These are phyloP conservation scores for Aspergillus biplanus DNA, from an alignment of 495 filamentous ascomycete species.

Conservation along the genomic window DNA sequence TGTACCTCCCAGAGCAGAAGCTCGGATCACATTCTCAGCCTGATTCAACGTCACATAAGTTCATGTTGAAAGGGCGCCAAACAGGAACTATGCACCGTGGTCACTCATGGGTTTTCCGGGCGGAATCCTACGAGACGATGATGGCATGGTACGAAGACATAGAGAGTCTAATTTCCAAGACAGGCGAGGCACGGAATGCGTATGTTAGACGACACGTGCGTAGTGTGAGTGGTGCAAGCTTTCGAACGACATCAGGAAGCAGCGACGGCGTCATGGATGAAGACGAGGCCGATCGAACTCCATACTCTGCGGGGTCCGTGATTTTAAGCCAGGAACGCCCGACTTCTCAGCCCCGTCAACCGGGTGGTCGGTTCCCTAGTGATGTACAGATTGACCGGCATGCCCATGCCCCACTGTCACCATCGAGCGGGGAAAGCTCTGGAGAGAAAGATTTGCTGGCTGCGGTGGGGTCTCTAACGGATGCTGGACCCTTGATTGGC, in stretches of 20 bases:
- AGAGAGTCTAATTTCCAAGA: constrained; percentile 80
- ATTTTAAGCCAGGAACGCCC: constrained; percentile 49
- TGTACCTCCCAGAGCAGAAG: constrained; percentile 93
- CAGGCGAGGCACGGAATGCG: constrained; percentile 84
- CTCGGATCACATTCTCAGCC: constrained; percentile 88
- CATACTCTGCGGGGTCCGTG: constrained; percentile 66
- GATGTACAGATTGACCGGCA: constrained; percentile 80
- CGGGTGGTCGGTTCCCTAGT: constrained; percentile 90
- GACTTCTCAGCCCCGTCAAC: constrained; percentile 60
- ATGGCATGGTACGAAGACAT: constrained; percentile 96
- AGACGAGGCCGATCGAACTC: constrained; percentile 78
- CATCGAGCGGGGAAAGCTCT: constrained; percentile 75
- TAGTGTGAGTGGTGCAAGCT: constrained; percentile 70
- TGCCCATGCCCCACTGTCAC: constrained; percentile 74
- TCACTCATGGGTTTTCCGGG: constrained; percentile 97
- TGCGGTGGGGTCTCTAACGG: constrained; percentile 56
- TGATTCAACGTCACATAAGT: constrained; percentile 92
- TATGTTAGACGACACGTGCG: constrained; percentile 81
- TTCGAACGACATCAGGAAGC: constrained; percentile 63
- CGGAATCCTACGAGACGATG: constrained; percentile 95
- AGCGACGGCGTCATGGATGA: constrained; percentile 82
- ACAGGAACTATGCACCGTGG: constrained; percentile 91
- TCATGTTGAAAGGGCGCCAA: constrained; percentile 94
- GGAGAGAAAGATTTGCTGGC: constrained; percentile 64
- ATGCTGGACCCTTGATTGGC: constrained; percentile 37